Conservation (phyloP, 352 stramenopile genomes). For the Globisporangium paroecandrum region DNA sequence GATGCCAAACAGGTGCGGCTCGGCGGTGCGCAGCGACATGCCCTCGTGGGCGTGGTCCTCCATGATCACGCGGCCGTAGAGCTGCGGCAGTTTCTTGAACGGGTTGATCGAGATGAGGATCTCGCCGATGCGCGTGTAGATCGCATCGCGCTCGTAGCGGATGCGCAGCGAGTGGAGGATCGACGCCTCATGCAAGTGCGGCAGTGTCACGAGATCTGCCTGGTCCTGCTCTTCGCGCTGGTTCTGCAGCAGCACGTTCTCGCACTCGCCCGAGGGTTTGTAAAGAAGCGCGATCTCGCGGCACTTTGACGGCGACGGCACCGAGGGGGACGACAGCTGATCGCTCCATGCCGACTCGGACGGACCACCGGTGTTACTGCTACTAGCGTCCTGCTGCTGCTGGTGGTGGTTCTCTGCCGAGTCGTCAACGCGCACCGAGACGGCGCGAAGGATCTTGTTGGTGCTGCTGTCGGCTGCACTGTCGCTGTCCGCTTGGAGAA, state of each 20-base stretch:
- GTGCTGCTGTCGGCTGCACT: neutral
- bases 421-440: constrained; percentile 10
- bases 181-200: constrained; percentile 83
- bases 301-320: constrained; percentile 16
- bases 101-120: constrained; percentile 87
- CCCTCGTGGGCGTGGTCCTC: constrained; percentile 40
- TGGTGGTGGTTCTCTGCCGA: neutral
- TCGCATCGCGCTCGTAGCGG: constrained; percentile 75
- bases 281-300: constrained; percentile 38
- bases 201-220: constrained; percentile 70
- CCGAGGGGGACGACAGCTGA: constrained; percentile 4
- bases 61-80: constrained; percentile 60
- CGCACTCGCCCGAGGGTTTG: constrained; percentile 41
- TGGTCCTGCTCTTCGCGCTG: constrained; percentile 57
- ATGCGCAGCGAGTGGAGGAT: constrained; percentile 76
- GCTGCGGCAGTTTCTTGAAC: constrained; percentile 66
- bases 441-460: neutral
- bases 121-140: constrained; percentile 86
- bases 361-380: neutral
- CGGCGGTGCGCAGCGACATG: constrained; percentile 10
- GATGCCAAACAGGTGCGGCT: constrained; percentile 77
- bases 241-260: constrained; percentile 74
- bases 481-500: neutral
- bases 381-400: neutral
- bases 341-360: constrained; percentile 4